Base-by-base conservation (phyloP, 129 eudicot genomes). In the Centella asiatica region DNA sequence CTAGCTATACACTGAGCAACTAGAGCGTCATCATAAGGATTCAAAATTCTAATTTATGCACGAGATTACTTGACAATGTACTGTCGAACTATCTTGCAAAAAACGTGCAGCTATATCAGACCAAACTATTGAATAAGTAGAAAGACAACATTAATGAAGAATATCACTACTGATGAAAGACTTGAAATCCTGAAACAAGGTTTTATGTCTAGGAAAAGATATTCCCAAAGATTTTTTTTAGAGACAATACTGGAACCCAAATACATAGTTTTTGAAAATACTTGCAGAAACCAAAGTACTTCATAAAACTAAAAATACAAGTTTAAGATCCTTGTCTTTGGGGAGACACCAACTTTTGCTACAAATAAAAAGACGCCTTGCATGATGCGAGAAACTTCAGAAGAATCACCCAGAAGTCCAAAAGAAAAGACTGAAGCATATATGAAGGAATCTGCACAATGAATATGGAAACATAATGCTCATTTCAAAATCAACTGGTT, bases 371-470 rank as follows among this genome's bases (percentile, higher is more conserved):
- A 88, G 81, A 81, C 88, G 70, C 74, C 96, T 81, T 83, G 95
- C 81, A 83, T 62, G 76, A 76, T 70, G 82, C 76, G 82, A 67
- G 80, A 86, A 83, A 88, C 96, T 88, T 83, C 88, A 71, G 83
- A 83, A 78, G 86, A 87, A 77, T 84, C 96, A 84, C 79, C 95
- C n/a, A n/a, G 78, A 78, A 79, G 74, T 79, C 96, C 83, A 92
- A 88, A 87, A 85, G 80, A 87, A 92, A 90, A 87, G 78, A 77
- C 78, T 76, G 89, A 74, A 29, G 62, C 85, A 84, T 75, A 81
- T 78, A 74, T 76, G 80, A 74, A 78, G 86, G 67, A 74, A 92
- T 92, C 98, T 92, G 98, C 98, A 92, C 94, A 82, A 81, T 65
- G 78, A 87, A 82, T 79, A 65, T 67, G 74, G 81, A 77, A 75